Conservation (phyloP, 768 basidiomycete species). For the Phanerodontia chrysosporium region DNA sequence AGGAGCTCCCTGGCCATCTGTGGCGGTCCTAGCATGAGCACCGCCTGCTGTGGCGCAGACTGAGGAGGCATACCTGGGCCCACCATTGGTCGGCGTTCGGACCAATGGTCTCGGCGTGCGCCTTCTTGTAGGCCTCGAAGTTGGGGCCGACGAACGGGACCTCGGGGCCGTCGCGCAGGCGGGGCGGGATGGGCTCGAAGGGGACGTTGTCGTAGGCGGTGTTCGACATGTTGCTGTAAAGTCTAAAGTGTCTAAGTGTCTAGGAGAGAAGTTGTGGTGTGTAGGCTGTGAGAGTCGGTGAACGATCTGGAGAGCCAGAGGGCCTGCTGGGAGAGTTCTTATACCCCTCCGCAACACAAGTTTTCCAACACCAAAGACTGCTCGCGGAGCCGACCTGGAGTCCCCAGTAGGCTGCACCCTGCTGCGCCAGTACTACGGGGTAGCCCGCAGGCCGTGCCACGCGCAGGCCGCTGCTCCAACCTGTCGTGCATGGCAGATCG, state of each 20-base stretch:
- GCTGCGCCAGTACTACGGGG: background rate
- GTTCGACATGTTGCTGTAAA: slow-evolving; percentile 1
- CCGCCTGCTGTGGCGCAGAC: background rate
- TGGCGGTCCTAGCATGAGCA: background rate
- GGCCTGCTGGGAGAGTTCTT: background rate
- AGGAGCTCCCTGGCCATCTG: slow-evolving; percentile 72
- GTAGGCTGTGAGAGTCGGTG: background rate
- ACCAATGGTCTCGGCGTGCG: slow-evolving; percentile 72
- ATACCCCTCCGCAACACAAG: background rate
- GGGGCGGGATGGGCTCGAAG: slow-evolving; percentile 9
- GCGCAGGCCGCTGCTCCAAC: background rate
- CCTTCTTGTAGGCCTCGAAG: slow-evolving; percentile 59
- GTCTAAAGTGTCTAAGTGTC: too few relatives aligned
- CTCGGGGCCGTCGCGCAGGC: slow-evolving; percentile 30
- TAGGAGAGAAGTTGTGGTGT: background rate
- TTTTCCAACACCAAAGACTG: too few relatives aligned
- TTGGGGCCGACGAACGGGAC: slow-evolving; percentile 77
- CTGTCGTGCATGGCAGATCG: background rate
- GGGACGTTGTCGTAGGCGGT: slow-evolving; percentile 6
- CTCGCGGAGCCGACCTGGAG: too few relatives aligned
- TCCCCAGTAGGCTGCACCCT: background rate
- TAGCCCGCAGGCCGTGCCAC: background rate
- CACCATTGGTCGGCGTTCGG: slow-evolving; percentile 82
- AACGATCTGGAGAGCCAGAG: background rate
- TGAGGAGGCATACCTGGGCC: slow-evolving; percentile 57